Base-by-base conservation (phyloP, 2,329 filamentous ascomycete genomes). In the Xylaria digitata region DNA sequence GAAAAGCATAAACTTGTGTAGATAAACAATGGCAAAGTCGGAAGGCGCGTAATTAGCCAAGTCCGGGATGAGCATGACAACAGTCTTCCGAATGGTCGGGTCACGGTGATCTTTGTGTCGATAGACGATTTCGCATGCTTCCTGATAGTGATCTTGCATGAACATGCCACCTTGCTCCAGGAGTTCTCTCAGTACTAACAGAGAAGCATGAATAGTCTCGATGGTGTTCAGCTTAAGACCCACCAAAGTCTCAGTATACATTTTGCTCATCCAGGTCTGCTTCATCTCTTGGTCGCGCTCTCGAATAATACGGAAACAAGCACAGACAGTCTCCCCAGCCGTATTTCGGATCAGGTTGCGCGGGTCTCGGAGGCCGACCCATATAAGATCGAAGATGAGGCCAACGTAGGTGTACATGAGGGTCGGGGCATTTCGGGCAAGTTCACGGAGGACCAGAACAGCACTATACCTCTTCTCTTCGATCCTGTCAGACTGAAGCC, bases 1-100 rank as follows among this genome's bases (percentile, higher is more conserved):
- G 76, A 97, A 97, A 17, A 97, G 88, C 96, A 99, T 99, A 80
- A 97, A 98, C 75, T 94, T 92, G 79, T 97, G 94, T 2, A 99
- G 86, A 79, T 97, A 96, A 34, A 88, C 89, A 70, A 90, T 88
- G 63, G 92, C 92, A 78, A 99, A 99, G 67, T 97, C 94, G 48
- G 91, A 87, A 0, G 96, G 96, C 0, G 94, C 92, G 76, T 99
- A 99, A 74, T 91, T 93, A 46, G 96, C 96, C 26, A 99, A 86
- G 65, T 96, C 92, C 0, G 96, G 96, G 60, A 99, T 97, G 63
- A 97, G 89, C 61, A 92, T 86, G 43, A 98, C 93, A 37, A 98
- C 92, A 6, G 97, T 96, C 74, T 92, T 92, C 61, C 95, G 88
- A 72, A 98, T 96, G 42, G 94, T 91, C 3, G 89, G 83, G 73